Base-by-base conservation (phyloP, 75 land plant species). In the Picea glauca region DNA sequence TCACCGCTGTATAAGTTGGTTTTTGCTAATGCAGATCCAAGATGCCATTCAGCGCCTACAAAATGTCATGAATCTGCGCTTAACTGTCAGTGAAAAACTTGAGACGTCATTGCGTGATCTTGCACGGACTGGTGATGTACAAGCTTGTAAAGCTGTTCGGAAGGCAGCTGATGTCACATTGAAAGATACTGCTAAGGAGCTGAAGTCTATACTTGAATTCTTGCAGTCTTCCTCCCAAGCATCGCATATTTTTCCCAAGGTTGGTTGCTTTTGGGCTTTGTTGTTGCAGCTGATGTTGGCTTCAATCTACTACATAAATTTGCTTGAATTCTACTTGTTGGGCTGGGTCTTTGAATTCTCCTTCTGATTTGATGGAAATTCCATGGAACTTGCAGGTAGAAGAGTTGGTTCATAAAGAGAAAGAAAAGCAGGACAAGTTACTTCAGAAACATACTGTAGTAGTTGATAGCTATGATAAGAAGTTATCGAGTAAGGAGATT, bases 71-170 rank as follows among this genome's bases (percentile, higher is more conserved):
- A 75, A 78, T 63, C 72, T 75, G 9, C 90, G 93, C 38, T 81
- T 93, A 74, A 38, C 81, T 35, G 80, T 88, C 12, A 91, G 89
- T 78, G 98, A 95, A 59, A 96, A 90, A 62, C 83, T 95, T 50
- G 99, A 94, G 66, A 87, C 94, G 59, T 92, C 99, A 33, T 76
- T 97, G 62, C 90, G 84, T 31, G 99, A 97, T 72, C 90, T 97
- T 30, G 92, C 95, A 11, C 82, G 98, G 72, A 88, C 96, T 13
- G 99, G 99, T 14, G 98, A 97, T 80, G 93, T 93, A 43, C 92
- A 92, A 74, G 76, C 88, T 35, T 95, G 99, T 73, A 97, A 97
- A 86, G 85, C 91, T 54, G 88, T 84, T 72, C 91, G 96, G 1
- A 97, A 95, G 87, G 67, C 85, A 74, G 92, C 89, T 72, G 99